Base-by-base conservation (phyloP, 1,284 basidiomycete species). In the Golubevia pallescens region DNA sequence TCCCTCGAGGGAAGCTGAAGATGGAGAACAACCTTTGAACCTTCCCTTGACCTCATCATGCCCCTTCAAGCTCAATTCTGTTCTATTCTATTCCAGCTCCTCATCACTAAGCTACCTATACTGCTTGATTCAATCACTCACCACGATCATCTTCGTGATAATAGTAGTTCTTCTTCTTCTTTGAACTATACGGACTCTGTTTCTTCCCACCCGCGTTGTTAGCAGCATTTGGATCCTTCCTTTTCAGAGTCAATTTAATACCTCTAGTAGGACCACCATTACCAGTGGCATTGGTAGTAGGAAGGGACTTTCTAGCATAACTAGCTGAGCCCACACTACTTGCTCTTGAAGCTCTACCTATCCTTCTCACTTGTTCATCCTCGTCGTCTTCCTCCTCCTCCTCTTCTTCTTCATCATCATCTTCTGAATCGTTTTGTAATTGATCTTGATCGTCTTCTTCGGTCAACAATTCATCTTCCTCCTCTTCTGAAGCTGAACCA, bases 121-220 rank as follows among this genome's bases (percentile, higher is more conserved):
- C 34, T 10, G n/a, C n/a, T n/a, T n/a, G n/a, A n/a, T 38, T 10
- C 34, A 38, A 38, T 5, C 3, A 38, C 34, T 38, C 34, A 38
- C 34, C 34, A 5, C 10, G 5, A 4, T 38, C 34, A 38, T 38
- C 34, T 10, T 38, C 34, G 10, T 38, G 5, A 5, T 38, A 4
- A 48, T 48, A 24, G 13, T 57, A 24, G 10, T n/a, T 57, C 32
- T 57, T 57, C 55, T 57, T 19, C n/a, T 57, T 57, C 55, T 57
- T 19, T 34, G 10, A 14, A 14, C 32, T n/a, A 13, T 57, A 13
- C 16, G 42, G 42, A 48, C 42, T 48, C 16, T 16, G 8, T 48
- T 48, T 48, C 42, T 48, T 48, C 42, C 42, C 42, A 48, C 42
- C 16, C 42, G 10, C 8, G 10, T 48, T 48, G 10, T 16, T 48